These are phyloP conservation scores for Plasmodium vivax DNA, from an alignment of 169 alveolate species.

Conservation along the genomic window DNA sequence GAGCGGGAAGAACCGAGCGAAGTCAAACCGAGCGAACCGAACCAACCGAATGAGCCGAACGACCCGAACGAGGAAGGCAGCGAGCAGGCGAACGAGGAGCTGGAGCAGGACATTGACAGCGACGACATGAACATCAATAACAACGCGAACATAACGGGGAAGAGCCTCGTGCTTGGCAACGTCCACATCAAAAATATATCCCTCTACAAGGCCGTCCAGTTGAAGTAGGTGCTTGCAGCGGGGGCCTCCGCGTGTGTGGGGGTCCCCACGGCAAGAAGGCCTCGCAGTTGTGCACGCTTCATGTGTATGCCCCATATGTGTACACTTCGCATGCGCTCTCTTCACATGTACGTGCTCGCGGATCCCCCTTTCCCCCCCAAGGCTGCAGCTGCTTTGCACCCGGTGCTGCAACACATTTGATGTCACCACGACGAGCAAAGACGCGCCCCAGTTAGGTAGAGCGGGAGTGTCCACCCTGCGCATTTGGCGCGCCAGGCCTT, in stretches of 20 bases:
- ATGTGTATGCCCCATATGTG: background rate
- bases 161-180: conserved; percentile 21
- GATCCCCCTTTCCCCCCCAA: background rate
- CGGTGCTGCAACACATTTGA: conserved; percentile 71
- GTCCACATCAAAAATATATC: conserved; percentile 53
- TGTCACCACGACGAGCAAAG: conserved; percentile 53
- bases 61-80: background rate
- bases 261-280: background rate
- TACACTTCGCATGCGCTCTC: background rate
- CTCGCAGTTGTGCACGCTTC: background rate
- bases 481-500: background rate
- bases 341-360: background rate
- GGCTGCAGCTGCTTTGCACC: conserved; percentile 57
- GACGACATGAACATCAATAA: conserved; percentile 68
- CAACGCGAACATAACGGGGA: conserved; percentile 46
- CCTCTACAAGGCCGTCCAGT: conserved; percentile 31
- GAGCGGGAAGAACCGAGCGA: background rate
- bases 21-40: background rate
- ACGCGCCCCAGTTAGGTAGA: conserved; percentile 47
- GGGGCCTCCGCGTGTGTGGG: too few species aligned
- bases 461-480: background rate
- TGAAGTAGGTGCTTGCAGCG: conserved; percentile 20
- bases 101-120: conserved; percentile 62
- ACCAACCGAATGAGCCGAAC: background rate
- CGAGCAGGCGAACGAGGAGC: conserved; percentile 1